phyloP scores from a whole-genome alignment of 2,329 filamentous ascomycete genomes.

The Neonectria neomacrospora region DNA sequence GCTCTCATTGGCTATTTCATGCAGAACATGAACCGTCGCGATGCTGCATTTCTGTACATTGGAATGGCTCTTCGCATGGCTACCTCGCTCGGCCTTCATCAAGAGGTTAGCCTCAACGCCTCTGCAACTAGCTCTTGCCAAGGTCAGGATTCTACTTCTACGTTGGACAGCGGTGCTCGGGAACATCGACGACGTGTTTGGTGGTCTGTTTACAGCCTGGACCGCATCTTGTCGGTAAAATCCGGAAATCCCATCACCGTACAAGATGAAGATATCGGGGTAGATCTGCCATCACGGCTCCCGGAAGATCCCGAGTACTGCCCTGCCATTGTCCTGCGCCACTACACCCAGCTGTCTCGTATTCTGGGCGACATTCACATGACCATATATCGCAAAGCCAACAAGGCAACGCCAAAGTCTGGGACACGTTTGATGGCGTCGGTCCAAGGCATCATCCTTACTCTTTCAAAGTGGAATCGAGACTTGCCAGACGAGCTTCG shows the following conservation, averaged over 20 bases:
- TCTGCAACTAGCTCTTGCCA: background rate
- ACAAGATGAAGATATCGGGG: conserved; percentile 48
- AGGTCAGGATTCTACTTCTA: background rate
- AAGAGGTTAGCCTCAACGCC: conserved; percentile 41
- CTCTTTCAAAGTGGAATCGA: conserved; percentile 8
- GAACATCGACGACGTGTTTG: conserved; percentile 45
- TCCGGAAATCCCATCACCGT: conserved; percentile 47
- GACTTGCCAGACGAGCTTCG: conserved; percentile 59
- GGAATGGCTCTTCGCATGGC: conserved; percentile 53
- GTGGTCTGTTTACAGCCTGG: conserved; percentile 51
- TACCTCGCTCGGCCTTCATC: conserved; percentile 56
- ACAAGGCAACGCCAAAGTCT: conserved; percentile 8
- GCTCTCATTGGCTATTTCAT: background rate
- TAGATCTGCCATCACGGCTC: conserved; percentile 32
- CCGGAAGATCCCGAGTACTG: conserved; percentile 42
- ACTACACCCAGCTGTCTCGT: conserved; percentile 44
- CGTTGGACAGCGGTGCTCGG: conserved; percentile 37
- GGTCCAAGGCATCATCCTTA: conserved; percentile 17
- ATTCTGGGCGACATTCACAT: conserved; percentile 58
- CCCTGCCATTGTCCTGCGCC: conserved; percentile 36
- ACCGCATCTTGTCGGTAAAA: conserved; percentile 48
- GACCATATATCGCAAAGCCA: conserved; percentile 37
- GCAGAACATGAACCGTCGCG: conserved; percentile 30
- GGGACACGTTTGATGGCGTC: conserved; percentile 11
- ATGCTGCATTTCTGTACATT: conserved; percentile 46